Base-by-base conservation (phyloP, 129 eudicot species). In the Ambrosia artemisiifolia region DNA sequence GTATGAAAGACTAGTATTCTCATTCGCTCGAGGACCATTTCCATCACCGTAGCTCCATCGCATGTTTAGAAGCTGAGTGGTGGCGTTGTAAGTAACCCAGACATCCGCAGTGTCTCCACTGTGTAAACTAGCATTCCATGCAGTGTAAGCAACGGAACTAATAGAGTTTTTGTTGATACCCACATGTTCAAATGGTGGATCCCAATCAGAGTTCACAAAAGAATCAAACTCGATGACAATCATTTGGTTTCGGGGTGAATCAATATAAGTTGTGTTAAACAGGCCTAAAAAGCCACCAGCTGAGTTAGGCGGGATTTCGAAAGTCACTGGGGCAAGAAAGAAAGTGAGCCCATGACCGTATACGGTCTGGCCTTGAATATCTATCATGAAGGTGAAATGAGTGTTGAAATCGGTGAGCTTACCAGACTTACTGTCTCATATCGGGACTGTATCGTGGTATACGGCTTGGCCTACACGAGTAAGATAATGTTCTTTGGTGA, bases 221-320 rank as follows among this genome's bases (percentile, higher is more conserved):
- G 28, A 24, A 24, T 24, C 28, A 24, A 24, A 24, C 28, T 24
- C 28, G 28, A 24, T 24, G 28, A 24, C 28, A 24, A 87, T 70
- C 59, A 87, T 78, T 11, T 72, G 81, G 67, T 75, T 70, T 43
- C 30, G 14, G 24, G 85, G 48, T 7, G 84, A 71, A 64, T 67
- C 77, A 3, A 57, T 73, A 56, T 68, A 75, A 47, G 81, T 67
- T 16, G 78, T 65, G 30, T 76, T 77, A 17, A 87, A 84, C 0
- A 87, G 83, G 30, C 88, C 92, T 43, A 87, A 40, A 67, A 71
- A 83, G 30, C 88, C 92, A 53, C 87, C 86, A 9, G 68, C 77
- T 9, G 92, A 84, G 71, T 83, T 83, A 19, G 79, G 80, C 59
- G 85, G 92, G 35, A 76, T 75, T 63, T 75, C 87, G 51, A 73